Conservation (phyloP, 2,329 filamentous ascomycete genomes). For the Lecanicillium sp. region DNA sequence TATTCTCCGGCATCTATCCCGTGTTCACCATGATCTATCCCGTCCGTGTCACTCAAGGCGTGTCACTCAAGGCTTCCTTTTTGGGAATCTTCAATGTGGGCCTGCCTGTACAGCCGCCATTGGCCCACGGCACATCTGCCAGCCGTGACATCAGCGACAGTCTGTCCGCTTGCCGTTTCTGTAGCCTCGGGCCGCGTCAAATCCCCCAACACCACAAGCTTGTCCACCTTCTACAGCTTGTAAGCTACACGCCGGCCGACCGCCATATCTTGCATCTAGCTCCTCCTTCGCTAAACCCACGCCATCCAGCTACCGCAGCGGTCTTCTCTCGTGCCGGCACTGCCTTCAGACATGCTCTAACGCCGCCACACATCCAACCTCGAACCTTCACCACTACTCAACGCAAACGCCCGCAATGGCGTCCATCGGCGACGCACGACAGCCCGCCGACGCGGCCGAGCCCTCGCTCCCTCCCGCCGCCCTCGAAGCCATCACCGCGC, state of each 20-base stretch:
- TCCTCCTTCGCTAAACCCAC: too few relatives aligned
- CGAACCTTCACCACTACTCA: too few relatives aligned
- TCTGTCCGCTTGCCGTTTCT: neutral
- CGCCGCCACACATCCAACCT: too few relatives aligned
- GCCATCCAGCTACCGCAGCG: too few relatives aligned
- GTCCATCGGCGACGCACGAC: neutral
- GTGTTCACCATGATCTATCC: too few relatives aligned
- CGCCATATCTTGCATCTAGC: too few relatives aligned
- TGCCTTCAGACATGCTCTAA: too few relatives aligned
- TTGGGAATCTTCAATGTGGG: too few relatives aligned
- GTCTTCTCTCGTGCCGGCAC: too few relatives aligned
- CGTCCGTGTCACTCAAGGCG: too few relatives aligned
- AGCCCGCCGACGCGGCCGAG: neutral
- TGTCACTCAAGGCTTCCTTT: too few relatives aligned
- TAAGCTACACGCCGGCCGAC: neutral
- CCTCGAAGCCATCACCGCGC: conserved; percentile 10
- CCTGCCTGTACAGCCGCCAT: neutral
- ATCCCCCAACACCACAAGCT: neutral
- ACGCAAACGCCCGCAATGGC: neutral
- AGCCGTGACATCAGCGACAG: neutral
- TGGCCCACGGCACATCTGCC: neutral
- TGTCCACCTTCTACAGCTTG: neutral
- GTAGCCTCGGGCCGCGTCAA: neutral
- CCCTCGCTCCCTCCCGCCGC: conserved; percentile 10
- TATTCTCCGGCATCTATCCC: too few relatives aligned